Percentiles rank a stretch among this genome's conserved stretches.
Conservation (phyloP, 192 early-diverging fungal species). For the Pecoramyces ruminantium region DNA sequence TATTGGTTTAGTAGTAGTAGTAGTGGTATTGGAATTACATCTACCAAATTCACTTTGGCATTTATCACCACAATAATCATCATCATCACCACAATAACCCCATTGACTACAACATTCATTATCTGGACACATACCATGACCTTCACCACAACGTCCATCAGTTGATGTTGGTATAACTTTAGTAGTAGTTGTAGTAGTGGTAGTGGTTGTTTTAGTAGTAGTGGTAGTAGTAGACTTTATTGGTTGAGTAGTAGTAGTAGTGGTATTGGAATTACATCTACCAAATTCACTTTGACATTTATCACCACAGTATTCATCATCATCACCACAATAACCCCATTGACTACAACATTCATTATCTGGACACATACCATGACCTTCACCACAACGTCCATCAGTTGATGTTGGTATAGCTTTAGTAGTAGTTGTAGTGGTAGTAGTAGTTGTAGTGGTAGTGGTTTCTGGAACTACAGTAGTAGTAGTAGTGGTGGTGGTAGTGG, state of each 20-base stretch:
- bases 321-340: not conserved
- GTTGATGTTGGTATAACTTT: not conserved
- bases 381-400: not conserved
- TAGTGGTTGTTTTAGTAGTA: too few relatives aligned
- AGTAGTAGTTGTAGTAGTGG: too few relatives aligned
- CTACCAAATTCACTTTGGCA: not conserved
- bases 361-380: not conserved
- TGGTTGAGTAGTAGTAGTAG: not conserved
- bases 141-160: not conserved
- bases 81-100: not conserved
- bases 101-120: not conserved
- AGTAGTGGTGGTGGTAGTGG: too few relatives aligned
- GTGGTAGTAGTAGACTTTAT: not conserved
- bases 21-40: not conserved
- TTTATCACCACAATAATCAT: not conserved
- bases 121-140: not conserved
- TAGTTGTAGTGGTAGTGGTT: too few relatives aligned
- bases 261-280: not conserved
- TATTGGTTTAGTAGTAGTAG: not conserved
- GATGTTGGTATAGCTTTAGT: not conserved
- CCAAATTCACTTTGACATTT: not conserved
- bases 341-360: not conserved
- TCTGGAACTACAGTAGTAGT: too few relatives aligned
- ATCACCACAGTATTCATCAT: not conserved
- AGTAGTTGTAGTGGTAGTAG: too few relatives aligned